These are phyloP conservation scores for Cenococcum geophilum DNA, from an alignment of 495 filamentous ascomycete genomes.

Conservation along the genomic window DNA sequence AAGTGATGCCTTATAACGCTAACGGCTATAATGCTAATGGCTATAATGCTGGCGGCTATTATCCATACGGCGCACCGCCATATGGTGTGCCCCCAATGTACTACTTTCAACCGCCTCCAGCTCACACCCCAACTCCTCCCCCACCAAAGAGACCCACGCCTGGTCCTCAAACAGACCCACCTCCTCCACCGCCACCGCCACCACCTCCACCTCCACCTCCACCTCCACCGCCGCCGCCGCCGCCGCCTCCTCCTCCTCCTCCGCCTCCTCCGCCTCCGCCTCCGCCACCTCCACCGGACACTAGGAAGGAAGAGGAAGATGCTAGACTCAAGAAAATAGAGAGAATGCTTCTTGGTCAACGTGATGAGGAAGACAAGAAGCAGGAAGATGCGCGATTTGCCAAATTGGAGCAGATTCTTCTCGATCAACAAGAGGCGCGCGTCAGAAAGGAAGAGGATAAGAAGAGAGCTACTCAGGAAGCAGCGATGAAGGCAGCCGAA, in stretches of 20 bases:
- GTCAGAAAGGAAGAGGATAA: constrained; percentile 27
- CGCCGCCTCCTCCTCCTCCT: constrained; percentile 15
- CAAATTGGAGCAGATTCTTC: constrained; percentile 22
- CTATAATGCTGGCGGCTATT: constrained; percentile 14
- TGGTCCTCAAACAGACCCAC: constrained; percentile 9
- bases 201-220: constrained; percentile 12
- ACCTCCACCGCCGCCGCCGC: constrained; percentile 15
- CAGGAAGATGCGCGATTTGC: constrained; percentile 29
- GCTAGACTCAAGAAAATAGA: constrained; percentile 13
- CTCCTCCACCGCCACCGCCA: constrained; percentile 20
- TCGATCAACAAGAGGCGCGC: constrained; percentile 27
- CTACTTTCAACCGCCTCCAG: constrained; percentile 17
- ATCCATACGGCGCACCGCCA: constrained; percentile 22
- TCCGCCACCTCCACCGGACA: constrained; percentile 20
- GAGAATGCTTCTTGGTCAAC: constrained; percentile 12
- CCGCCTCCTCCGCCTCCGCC: constrained; percentile 14
- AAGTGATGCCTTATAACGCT: constrained; percentile 31
- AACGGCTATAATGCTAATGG: constrained; percentile 23
- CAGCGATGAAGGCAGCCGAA: constrained; percentile 17
- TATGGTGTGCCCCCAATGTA: constrained; percentile 22
- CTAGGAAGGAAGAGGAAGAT: constrained; percentile 14
- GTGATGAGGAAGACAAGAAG: constrained; percentile 22
- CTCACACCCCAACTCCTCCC: constrained; percentile 22
- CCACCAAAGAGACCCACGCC: constrained; percentile 4
- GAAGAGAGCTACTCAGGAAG: constrained; percentile 19